Percentiles rank a stretch among this genome's conserved stretches.
Evolutionary conservation across 2,329 filamentous ascomycete species (phyloP).

Genomic region (Tolypocladium cylindrosporum): DNA sequence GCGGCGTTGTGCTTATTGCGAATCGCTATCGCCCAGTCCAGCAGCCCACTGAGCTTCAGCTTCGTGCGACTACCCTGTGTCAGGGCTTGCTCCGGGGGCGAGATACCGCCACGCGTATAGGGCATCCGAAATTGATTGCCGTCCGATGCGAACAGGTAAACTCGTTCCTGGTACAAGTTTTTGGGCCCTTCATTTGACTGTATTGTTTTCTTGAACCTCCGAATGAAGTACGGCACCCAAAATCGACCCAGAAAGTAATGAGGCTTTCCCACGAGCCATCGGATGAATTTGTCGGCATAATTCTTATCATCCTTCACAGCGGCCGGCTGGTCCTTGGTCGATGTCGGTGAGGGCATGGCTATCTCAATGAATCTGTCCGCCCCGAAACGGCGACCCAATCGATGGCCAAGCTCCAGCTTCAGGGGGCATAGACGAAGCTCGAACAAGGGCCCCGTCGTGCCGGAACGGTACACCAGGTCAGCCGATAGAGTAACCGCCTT

Average conservation of each 20-base stretch:
- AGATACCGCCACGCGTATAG: slow-evolving; percentile 4
- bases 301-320: slow-evolving; percentile 20
- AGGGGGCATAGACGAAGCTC: slow-evolving; percentile 36
- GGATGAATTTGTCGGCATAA: slow-evolving; percentile 17
- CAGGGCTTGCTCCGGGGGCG: slow-evolving; percentile 13
- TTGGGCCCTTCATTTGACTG: slow-evolving; percentile 19
- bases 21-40: slow-evolving; percentile 39
- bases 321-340: slow-evolving; percentile 12
- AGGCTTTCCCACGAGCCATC: slow-evolving; percentile 14
- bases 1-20: slow-evolving; percentile 29
- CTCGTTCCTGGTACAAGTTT: slow-evolving; percentile 12
- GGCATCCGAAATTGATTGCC: slow-evolving; percentile 29
- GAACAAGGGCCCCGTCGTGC: slow-evolving; percentile 30
- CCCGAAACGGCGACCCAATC: slow-evolving; percentile 45
- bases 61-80: slow-evolving; percentile 14
- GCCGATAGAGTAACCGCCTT: slow-evolving; percentile 34
- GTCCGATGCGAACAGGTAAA: slow-evolving; percentile 46
- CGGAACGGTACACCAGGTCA: slow-evolving; percentile 25
- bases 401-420: slow-evolving; percentile 36
- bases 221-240: slow-evolving; percentile 39
- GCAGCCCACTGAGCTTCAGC: slow-evolving; percentile 28
- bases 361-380: slow-evolving; percentile 49
- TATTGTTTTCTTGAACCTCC: slow-evolving; percentile 27
- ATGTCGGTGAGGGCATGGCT: slow-evolving; percentile 33
- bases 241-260: slow-evolving; percentile 36